Percentiles rank a stretch among this genome's conserved stretches.
phyloP scores from a whole-genome alignment of 2,329 filamentous ascomycete species.

The Mollisiaceae sp. region DNA sequence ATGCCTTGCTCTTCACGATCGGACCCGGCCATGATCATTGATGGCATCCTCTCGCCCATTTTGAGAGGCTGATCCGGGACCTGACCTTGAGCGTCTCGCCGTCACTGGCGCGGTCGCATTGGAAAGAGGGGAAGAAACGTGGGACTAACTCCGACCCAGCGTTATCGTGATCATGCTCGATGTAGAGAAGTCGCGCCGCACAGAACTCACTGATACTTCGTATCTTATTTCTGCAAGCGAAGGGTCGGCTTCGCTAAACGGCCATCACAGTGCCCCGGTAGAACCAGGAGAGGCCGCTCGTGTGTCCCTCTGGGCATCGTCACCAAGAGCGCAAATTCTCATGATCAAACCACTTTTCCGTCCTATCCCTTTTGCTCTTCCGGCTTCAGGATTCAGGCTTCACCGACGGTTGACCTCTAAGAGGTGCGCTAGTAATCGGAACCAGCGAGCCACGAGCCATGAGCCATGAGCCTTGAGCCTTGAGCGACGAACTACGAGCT shows the following conservation, averaged over 20 bases:
- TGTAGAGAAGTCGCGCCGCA: not conserved
- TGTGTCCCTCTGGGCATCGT: not conserved
- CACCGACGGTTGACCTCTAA: slow-evolving; percentile 6
- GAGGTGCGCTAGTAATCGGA: slow-evolving; percentile 1
- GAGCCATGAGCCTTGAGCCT: not conserved
- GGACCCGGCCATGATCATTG: not conserved
- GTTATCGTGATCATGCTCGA: not conserved
- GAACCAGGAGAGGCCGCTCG: not conserved
- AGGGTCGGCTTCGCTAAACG: not conserved
- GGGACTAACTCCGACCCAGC: not conserved
- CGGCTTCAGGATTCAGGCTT: not conserved
- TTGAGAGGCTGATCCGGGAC: not conserved
- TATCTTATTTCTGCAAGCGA: not conserved
- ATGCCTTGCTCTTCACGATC: not conserved
- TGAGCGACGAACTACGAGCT: not conserved
- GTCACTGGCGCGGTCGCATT: not conserved
- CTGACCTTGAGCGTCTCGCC: not conserved
- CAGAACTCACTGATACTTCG: not conserved
- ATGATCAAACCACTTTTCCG: not conserved
- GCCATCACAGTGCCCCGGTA: not conserved
- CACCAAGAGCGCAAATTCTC: not conserved
- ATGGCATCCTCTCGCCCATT: too few species aligned
- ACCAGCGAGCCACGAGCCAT: not conserved
- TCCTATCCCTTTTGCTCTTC: not conserved
- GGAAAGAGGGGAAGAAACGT: not conserved